Percentiles rank a stretch among this genome's conserved stretches.
These are phyloP conservation scores for Xylaria arbuscula DNA, from an alignment of 2,329 filamentous ascomycete genomes.

Conservation along the genomic window DNA sequence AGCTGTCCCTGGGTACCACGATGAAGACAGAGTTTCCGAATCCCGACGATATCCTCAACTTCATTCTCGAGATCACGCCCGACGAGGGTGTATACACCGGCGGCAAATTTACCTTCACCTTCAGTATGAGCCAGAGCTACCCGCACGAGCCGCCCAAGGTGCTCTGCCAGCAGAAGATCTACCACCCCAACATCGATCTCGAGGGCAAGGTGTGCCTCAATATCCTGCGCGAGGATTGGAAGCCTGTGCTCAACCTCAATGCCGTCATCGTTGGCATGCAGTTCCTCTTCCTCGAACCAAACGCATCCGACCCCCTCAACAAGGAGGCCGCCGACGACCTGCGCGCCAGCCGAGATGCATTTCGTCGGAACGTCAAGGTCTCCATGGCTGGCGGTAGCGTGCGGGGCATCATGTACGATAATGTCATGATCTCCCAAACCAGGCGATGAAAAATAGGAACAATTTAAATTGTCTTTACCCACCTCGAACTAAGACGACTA, in stretches of 20 bases:
- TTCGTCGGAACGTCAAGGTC: constrained; percentile 88
- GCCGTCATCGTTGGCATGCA: constrained; percentile 93
- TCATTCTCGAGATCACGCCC: constrained; percentile 82
- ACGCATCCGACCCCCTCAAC: constrained; percentile 96
- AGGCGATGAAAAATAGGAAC: constrained; percentile 25
- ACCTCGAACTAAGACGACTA: constrained; percentile 10
- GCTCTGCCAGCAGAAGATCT: constrained; percentile 97
- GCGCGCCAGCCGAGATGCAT: constrained; percentile 83
- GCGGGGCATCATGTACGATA: constrained; percentile 78
- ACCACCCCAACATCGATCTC: constrained; percentile 98
- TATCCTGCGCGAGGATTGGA: constrained; percentile 98
- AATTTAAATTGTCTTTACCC: constrained; percentile 9
- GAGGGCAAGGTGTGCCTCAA: constrained; percentile 98
- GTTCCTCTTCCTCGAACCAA: constrained; percentile 98
- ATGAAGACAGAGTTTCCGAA: constrained; percentile 86
- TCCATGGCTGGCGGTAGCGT: constrained; percentile 86
- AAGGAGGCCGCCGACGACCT: constrained; percentile 97
- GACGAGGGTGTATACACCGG: constrained; percentile 91
- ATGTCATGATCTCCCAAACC: constrained; percentile 60
- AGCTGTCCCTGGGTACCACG: constrained; percentile 80
- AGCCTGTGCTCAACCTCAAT: constrained; percentile 95
- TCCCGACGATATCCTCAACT: constrained; percentile 87
- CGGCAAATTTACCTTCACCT: constrained; percentile 88
- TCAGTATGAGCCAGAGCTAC: constrained; percentile 93
- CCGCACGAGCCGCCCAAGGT: constrained; percentile 98